phyloP scores from a whole-genome alignment of 805 yeast genomes.

The Monosporozyma solicola region DNA sequence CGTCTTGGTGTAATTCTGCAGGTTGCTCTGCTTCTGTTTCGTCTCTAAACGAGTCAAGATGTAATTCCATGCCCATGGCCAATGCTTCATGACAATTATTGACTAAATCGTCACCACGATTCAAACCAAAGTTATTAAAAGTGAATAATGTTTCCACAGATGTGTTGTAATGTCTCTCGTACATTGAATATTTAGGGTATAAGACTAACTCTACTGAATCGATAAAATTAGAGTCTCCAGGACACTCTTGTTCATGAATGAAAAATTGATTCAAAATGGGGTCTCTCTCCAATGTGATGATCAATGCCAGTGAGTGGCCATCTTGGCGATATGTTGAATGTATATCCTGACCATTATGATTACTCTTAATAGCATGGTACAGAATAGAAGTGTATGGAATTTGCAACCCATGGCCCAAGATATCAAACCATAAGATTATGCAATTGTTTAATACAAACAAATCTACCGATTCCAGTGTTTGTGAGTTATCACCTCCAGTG shows the following conservation, averaged over 20 bases:
- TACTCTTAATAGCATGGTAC: conserved; percentile 24
- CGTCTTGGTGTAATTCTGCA: background rate
- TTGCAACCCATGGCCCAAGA: conserved; percentile 30
- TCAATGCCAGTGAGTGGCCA: conserved; percentile 22
- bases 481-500: background rate
- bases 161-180: conserved; percentile 31
- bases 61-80: conserved; percentile 28
- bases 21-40: conserved; percentile 1
- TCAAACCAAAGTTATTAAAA: conserved; percentile 32
- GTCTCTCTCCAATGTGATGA: conserved; percentile 25
- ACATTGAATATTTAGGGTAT: conserved; percentile 30
- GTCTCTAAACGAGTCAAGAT: conserved; percentile 9
- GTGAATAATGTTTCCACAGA: conserved; percentile 31
- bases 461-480: conserved; percentile 21
- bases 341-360: conserved; percentile 4
- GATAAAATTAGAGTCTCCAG: conserved; percentile 5
- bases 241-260: conserved; percentile 7
- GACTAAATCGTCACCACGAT: conserved; percentile 34
- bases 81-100: conserved; percentile 31
- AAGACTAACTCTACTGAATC: conserved; percentile 28
- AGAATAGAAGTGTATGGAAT: conserved; percentile 28
- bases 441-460: conserved; percentile 32
- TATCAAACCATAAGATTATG: conserved; percentile 34
- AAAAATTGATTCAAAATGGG: conserved; percentile 16
- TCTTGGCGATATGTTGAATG: conserved; percentile 4